Evolutionary conservation across 1,284 basidiomycete genomes (phyloP), one percentile per base, ranked within the genome.

Genomic region (Schizophyllum amplum): DNA sequence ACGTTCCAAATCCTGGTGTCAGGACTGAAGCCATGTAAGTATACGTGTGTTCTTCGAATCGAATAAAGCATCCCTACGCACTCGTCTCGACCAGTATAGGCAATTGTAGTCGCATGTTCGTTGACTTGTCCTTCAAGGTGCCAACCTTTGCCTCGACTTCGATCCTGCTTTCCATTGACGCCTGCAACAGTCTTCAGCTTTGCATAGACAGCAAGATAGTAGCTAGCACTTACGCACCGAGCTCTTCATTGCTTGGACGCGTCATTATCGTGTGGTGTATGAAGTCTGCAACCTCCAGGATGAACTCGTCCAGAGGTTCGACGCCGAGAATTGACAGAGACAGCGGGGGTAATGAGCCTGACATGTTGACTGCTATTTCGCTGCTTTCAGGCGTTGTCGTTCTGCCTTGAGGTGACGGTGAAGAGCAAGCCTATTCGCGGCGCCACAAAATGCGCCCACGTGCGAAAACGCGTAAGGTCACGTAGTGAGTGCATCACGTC

Each of bases 111-210:
- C 92, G 76, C 63, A 79, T 73, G 17, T 82, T 82, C 13, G 76
- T 73, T 24, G 62, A 64, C 55, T 77, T 76, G 55, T 94, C 86
- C 59, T 81, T 79, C 66, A 98, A 69, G 13, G 91, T 68, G 1
- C 96, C 96, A 52, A 99, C 78, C 76, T 98, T 98, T 17, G 94
- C 94, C 73, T 98, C 96, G 21, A 98, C 90, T 78, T 97, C 84
- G 5, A 87, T 76, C 25, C 72, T 75, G 23, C 75, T 77, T 9
- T 11, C 13, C 5, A 20, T n/a, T 50, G 24, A 50, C 48, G 9
- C 48, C 48, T 42, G 33, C 3, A 9, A 3, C 33, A 42, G 17
- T 2, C 3, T 3, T 42, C 7, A 42, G 33, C 33, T 9, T 17
- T 42, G 33, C 3, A 3, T 42, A 9, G 2, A 42, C 13, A 9